A percentile compares a stretch with the other conserved stretches of the same genome.
Conservation (phyloP, 805 yeast genomes). For the Ogataea nitratoaversa region DNA sequence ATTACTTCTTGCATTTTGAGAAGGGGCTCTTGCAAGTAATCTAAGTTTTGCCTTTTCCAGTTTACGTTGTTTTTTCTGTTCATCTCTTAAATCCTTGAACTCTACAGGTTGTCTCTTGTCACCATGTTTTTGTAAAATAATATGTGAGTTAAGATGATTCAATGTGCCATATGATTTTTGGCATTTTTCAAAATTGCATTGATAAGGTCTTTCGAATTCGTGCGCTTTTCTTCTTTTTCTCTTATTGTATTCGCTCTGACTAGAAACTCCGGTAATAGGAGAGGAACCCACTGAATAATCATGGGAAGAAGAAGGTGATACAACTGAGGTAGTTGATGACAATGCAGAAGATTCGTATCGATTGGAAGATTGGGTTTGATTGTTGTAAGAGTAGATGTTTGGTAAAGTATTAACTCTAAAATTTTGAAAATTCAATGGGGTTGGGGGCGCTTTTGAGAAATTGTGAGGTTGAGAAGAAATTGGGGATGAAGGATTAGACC, state of each 20-base stretch:
- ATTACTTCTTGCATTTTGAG: neutral
- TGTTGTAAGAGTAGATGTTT: no score
- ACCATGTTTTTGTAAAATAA: constrained; percentile 50
- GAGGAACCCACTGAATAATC: neutral
- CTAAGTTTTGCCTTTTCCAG: constrained; percentile 18
- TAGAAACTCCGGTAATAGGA: neutral
- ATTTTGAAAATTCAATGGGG: no score
- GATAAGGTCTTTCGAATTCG: constrained; percentile 52
- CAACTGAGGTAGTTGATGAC: neutral
- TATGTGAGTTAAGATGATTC: constrained; percentile 56
- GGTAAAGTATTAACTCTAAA: no score
- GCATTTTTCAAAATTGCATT: constrained; percentile 44
- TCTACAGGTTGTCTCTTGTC: constrained; percentile 50
- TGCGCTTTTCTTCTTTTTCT: constrained; percentile 51
- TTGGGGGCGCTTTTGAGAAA: no score
- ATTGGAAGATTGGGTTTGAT: no score
- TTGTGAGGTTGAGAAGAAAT: no score
- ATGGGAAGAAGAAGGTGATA: constrained; percentile 2
- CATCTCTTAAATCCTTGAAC: constrained; percentile 45
- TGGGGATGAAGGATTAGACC: no score
- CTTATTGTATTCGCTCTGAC: constrained; percentile 21
- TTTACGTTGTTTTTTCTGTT: constrained; percentile 31
- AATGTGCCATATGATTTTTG: constrained; percentile 55
- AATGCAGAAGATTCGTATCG: no score
- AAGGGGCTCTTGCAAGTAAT: constrained; percentile 8